Evolutionary conservation across 306 rosid species (phyloP).

Genomic region (Begonia fuchsioides): DNA sequence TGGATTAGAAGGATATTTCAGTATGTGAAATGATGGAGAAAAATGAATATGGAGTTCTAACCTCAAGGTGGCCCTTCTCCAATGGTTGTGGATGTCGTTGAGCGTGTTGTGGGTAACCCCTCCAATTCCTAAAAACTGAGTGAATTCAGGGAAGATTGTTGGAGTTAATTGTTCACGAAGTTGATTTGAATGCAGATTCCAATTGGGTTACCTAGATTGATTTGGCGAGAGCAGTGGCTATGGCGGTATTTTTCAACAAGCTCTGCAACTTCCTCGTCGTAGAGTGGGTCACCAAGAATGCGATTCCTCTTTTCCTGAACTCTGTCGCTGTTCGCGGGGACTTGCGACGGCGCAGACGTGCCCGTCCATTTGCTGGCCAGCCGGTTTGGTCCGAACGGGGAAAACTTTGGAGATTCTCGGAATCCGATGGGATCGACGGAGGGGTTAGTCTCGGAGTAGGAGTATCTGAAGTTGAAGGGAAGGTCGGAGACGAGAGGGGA

Average conservation of each 20-base stretch:
- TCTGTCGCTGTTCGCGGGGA: constrained; percentile 18
- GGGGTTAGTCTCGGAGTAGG: constrained; percentile 52
- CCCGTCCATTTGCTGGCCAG: constrained; percentile 63
- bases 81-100: constrained; percentile 82
- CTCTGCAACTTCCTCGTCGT: constrained; percentile 54
- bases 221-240: constrained; percentile 65
- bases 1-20: not conserved
- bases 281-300: constrained; percentile 59
- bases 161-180: too few relatives aligned
- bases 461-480: constrained; percentile 69
- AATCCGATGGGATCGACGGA: constrained; percentile 48
- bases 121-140: constrained; percentile 36
- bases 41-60: constrained; percentile 9
- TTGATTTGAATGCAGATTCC: too few relatives aligned
- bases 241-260: constrained; percentile 78
- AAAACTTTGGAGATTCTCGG: constrained; percentile 90
- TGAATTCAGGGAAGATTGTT: too few relatives aligned
- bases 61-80: constrained; percentile 94
- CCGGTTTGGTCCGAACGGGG: constrained; percentile 67
- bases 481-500: constrained; percentile 51
- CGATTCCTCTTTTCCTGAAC: constrained; percentile 33
- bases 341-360: constrained; percentile 32
- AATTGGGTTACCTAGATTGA: constrained; percentile 43
- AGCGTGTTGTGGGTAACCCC: constrained; percentile 91
- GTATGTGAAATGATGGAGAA: not conserved